Conservation (phyloP, 352 stramenopile species). For the Pythium pyrilobum region DNA sequence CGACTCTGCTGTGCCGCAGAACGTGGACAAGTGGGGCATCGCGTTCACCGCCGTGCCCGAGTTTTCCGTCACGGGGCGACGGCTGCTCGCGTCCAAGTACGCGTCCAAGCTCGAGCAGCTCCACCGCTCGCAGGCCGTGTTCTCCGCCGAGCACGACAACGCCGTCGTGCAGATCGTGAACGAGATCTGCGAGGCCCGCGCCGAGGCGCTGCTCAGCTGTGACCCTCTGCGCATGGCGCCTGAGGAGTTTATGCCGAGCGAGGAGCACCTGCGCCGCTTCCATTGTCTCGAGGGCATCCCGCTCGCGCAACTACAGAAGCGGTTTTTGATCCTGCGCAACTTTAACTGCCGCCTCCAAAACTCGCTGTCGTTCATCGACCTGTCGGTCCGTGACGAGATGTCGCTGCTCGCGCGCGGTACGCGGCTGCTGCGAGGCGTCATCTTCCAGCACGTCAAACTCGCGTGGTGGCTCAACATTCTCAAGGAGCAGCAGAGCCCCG, state of each 20-base stretch:
- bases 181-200: slow-evolving; percentile 72
- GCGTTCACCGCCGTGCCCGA: slow-evolving; percentile 82
- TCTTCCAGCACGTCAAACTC: slow-evolving; percentile 88
- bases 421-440: slow-evolving; percentile 53
- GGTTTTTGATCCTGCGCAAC: slow-evolving; percentile 83
- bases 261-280: slow-evolving; percentile 57
- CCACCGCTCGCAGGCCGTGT: slow-evolving; percentile 63
- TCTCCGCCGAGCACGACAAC: slow-evolving; percentile 58
- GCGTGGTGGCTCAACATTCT: slow-evolving; percentile 85
- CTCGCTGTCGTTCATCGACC: slow-evolving; percentile 82
- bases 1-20: slow-evolving; percentile 16
- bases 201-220: slow-evolving; percentile 68
- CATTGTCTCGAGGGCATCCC: slow-evolving; percentile 39
- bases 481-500: slow-evolving; percentile 82
- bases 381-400: slow-evolving; percentile 51
- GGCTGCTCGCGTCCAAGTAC: slow-evolving; percentile 73
- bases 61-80: slow-evolving; percentile 73
- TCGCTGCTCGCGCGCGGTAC: slow-evolving; percentile 60
- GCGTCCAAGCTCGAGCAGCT: slow-evolving; percentile 47
- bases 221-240: slow-evolving; percentile 80
- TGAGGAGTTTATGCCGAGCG: slow-evolving; percentile 69
- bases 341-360: slow-evolving; percentile 86
- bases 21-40: slow-evolving; percentile 79
- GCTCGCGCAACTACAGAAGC: slow-evolving; percentile 55
- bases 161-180: slow-evolving; percentile 81